phyloP scores from a whole-genome alignment of 129 eudicot genomes.

The Pseudognaphalium luteoalbum region DNA sequence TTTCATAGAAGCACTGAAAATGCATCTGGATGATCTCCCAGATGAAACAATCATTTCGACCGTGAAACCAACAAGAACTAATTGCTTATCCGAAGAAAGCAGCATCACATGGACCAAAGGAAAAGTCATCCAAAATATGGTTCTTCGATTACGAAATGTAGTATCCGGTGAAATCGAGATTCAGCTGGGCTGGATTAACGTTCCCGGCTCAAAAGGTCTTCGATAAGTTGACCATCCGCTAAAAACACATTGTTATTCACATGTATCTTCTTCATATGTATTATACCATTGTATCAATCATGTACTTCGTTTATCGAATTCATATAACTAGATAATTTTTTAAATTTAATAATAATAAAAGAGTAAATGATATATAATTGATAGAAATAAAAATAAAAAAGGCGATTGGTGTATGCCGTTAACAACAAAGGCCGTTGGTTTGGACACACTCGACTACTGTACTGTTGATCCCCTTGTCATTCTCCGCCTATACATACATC shows the following conservation, averaged over 20 bases:
- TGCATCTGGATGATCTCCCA: slow-evolving; percentile 35
- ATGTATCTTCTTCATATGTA: not conserved
- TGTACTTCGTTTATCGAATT: not conserved
- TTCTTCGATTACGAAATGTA: slow-evolving; percentile 44
- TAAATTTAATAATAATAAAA: too few relatives aligned
- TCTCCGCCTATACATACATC: slow-evolving; percentile 24
- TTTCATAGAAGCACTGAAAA: slow-evolving; percentile 38
- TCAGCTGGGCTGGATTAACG: slow-evolving; percentile 47
- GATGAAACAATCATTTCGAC: slow-evolving; percentile 43
- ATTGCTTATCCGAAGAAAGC: slow-evolving; percentile 59
- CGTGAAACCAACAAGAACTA: slow-evolving; percentile 47
- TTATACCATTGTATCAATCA: not conserved
- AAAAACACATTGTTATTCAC: not conserved
- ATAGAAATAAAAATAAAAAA: too few relatives aligned
- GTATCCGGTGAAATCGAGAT: slow-evolving; percentile 52
- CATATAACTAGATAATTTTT: too few relatives aligned
- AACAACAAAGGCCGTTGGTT: slow-evolving; percentile 30
- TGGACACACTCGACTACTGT: not conserved
- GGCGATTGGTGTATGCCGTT: slow-evolving; percentile 11
- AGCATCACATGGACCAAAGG: slow-evolving; percentile 40
- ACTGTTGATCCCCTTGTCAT: slow-evolving; percentile 19
- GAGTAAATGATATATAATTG: too few relatives aligned
- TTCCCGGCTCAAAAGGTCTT: slow-evolving; percentile 46
- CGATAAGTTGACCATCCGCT: not conserved
- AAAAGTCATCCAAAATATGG: slow-evolving; percentile 50